These are phyloP conservation scores for Vitis hybrid DNA, from an alignment of 177 flowering plant genomes.

Conservation along the genomic window DNA sequence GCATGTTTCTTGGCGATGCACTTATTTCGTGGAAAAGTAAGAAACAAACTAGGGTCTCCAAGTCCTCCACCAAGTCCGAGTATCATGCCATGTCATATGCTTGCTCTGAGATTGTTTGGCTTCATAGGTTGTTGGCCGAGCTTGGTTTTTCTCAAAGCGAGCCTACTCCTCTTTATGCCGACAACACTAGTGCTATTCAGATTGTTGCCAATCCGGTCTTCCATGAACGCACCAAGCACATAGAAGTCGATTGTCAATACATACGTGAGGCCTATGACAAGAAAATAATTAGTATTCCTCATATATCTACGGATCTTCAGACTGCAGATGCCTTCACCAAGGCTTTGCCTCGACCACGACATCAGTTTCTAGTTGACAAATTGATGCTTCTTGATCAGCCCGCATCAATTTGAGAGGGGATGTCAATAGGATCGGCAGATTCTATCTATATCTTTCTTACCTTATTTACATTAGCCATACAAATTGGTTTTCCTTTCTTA, in stretches of 20 bases:
- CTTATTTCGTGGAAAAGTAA: conserved; percentile 21
- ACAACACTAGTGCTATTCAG: conserved; percentile 13
- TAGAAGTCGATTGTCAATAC: conserved; percentile 14
- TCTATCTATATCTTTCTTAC: no score
- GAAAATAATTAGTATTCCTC: conserved; percentile 2
- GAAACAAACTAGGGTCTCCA: conserved; percentile 14
- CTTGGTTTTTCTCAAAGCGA: not conserved
- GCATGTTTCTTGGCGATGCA: conserved; percentile 13
- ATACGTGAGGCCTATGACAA: conserved; percentile 5
- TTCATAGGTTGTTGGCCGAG: not conserved
- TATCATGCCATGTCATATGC: conserved; percentile 14
- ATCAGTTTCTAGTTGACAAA: conserved; percentile 7
- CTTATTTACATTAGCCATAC: no score
- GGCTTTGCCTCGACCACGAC: not conserved
- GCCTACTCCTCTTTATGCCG: conserved; percentile 18
- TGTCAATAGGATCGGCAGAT: no score
- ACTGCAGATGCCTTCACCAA: conserved; percentile 14
- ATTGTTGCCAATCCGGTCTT: no score
- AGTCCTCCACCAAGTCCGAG: conserved; percentile 4
- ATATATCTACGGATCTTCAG: not conserved
- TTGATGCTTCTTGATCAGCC: not conserved
- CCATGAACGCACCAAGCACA: not conserved
- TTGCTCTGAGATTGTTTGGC: conserved; percentile 17
- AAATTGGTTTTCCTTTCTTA: no score
- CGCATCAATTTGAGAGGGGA: no score